phyloP scores from a whole-genome alignment of 2,329 filamentous ascomycete species.

The Madurella mycetomatis region DNA sequence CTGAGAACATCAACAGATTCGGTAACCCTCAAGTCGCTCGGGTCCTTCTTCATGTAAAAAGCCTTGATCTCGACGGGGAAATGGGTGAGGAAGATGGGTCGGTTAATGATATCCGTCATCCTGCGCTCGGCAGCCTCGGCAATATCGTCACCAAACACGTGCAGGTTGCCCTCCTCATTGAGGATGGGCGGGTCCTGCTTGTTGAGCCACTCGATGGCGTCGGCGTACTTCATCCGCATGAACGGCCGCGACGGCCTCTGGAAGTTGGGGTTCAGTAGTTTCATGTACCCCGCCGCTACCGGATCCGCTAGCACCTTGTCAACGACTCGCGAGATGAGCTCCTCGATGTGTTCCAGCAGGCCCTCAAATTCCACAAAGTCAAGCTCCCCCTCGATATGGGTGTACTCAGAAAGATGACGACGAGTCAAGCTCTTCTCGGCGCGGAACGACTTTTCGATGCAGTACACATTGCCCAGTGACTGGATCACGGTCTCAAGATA shows the following conservation, averaged over 20 bases:
- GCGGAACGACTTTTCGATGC: conserved; percentile 97
- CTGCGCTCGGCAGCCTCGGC: conserved; percentile 92
- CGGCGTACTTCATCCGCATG: conserved; percentile 88
- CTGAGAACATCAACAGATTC: conserved; percentile 76
- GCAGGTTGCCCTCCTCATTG: conserved; percentile 88
- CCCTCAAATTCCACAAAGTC: conserved; percentile 94
- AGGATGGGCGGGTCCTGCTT: conserved; percentile 74
- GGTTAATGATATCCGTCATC: conserved; percentile 97
- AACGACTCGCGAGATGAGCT: conserved; percentile 80
- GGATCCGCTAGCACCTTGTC: conserved; percentile 72
- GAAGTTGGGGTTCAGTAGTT: conserved; percentile 89
- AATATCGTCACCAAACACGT: conserved; percentile 94
- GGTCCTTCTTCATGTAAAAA: conserved; percentile 97
- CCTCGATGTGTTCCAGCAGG: conserved; percentile 80
- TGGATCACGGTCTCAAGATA: conserved; percentile 95
- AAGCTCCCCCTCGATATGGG: conserved; percentile 91
- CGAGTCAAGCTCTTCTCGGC: conserved; percentile 94
- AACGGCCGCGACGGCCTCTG: conserved; percentile 77
- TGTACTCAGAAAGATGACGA: conserved; percentile 93
- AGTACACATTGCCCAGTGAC: conserved; percentile 91
- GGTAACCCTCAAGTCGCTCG: conserved; percentile 73
- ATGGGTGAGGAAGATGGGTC: conserved; percentile 92
- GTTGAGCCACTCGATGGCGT: conserved; percentile 90
- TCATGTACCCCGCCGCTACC: conserved; percentile 66
- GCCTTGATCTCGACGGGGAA: conserved; percentile 98